Evolutionary conservation across 1,284 basidiomycete genomes (phyloP), one percentile per base, ranked within the genome.

Genomic region (Cryptococcus sp.): DNA sequence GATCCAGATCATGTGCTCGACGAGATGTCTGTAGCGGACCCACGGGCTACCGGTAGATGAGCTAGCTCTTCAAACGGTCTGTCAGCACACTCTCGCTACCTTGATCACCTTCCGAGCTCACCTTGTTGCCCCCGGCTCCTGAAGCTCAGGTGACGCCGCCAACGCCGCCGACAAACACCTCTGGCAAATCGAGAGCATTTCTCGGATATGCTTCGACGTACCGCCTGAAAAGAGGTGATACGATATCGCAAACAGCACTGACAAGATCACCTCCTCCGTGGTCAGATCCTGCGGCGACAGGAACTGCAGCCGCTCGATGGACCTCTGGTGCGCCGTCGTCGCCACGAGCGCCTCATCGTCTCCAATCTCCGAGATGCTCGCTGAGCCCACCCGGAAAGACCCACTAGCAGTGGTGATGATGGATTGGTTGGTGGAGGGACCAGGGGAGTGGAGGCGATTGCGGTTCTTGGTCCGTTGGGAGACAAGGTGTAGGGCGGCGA

Each of bases 1-100:
- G 67, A 88, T 89, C 88, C 88, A 90, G 59, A 91, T 85, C 40
- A 87, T 84, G 23, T 87, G 87, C 71, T 87, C 87, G 73, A 89
- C 81, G 64, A 90, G 56, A 9, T 55, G 52, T 20, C 39, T 55
- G 44, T 56, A 65, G n/a, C 56, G 37, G 33, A 45, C 24, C 63
- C 63, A 65, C 3, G 59, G 59, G 23, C 50, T 59, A 7, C 9
- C 4, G 12, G 15, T 36, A 11, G 51, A 37, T 13, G 16, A 7
- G 39, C 28, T 36, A 33, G 28, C 16, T 21, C 28, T 51, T 49
- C 35, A 52, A 44, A 42, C 1, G 36, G 16, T 36, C 2, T 12
- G 38, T 16, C 7, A 35, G 21, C 11, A 52, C 37, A 15, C 9
- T 33, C 28, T 9, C 9, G 28, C 28, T 33, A 33, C 35, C 46